A percentile compares a stretch with the other conserved stretches of the same genome.
Conservation (phyloP, 352 stramenopile genomes). For the Phytophthora melonis region DNA sequence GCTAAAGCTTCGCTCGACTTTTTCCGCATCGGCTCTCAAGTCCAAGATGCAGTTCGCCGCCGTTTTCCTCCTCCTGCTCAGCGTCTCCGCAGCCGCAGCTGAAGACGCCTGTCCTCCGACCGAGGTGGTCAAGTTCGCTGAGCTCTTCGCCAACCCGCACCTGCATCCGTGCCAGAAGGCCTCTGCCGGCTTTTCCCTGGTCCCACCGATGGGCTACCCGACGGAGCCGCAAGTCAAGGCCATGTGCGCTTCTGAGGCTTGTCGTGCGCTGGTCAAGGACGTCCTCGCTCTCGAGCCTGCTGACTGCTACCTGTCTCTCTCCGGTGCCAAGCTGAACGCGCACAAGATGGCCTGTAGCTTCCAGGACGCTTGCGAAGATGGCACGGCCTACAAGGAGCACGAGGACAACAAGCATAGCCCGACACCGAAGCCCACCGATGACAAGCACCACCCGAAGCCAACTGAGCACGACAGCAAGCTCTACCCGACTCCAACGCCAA, state of each 20-base stretch:
- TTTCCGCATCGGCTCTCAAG: not conserved
- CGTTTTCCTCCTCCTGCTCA: constrained; percentile 28
- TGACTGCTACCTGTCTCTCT: constrained; percentile 37
- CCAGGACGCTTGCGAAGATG: constrained; percentile 13
- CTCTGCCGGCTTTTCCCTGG: constrained; percentile 33
- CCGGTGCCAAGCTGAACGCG: constrained; percentile 31
- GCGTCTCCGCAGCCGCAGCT: constrained; percentile 14
- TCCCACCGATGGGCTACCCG: constrained; percentile 25
- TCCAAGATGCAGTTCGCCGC: constrained; percentile 27
- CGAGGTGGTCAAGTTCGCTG: constrained; percentile 37
- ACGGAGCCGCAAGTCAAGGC: constrained; percentile 36
- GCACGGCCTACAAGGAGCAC: not conserved
- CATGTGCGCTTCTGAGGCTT: constrained; percentile 35
- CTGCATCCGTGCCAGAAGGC: constrained; percentile 37
- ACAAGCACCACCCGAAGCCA: constrained; percentile 10
- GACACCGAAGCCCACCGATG: not conserved
- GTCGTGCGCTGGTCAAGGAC: constrained; percentile 29
- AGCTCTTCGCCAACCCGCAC: constrained; percentile 40
- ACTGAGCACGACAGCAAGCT: constrained; percentile 10
- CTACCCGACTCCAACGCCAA: constrained; percentile 18
- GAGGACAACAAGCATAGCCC: constrained; percentile 9
- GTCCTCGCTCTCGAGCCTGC: constrained; percentile 27
- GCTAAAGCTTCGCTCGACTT: constrained; percentile 1
- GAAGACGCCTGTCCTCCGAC: constrained; percentile 35
- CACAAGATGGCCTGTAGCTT: constrained; percentile 27